Percentiles rank a stretch among this genome's conserved stretches.
phyloP scores from a whole-genome alignment of 805 yeast species.

The Candida vartiovaarae region DNA sequence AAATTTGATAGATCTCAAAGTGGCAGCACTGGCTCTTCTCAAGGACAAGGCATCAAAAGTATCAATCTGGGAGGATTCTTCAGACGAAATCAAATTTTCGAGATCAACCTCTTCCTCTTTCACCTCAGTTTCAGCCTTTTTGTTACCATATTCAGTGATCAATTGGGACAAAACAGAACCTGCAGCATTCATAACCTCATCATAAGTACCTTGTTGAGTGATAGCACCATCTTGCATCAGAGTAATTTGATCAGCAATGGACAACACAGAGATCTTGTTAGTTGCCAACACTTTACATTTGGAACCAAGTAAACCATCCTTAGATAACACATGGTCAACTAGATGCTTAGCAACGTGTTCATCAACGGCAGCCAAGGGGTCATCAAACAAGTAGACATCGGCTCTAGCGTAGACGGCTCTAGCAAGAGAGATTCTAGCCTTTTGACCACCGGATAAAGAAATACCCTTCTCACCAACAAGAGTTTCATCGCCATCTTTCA shows the following conservation, averaged over 20 bases:
- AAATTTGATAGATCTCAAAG: constrained; percentile 34
- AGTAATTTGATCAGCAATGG: constrained; percentile 63
- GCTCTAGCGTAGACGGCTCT: constrained; percentile 95
- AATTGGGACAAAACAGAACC: constrained; percentile 45
- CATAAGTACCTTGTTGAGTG: constrained; percentile 58
- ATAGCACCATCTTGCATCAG: constrained; percentile 65
- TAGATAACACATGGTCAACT: constrained; percentile 75
- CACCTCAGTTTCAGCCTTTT: constrained; percentile 23
- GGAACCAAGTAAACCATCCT: constrained; percentile 64
- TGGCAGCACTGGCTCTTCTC: constrained; percentile 59
- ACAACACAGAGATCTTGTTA: constrained; percentile 74
- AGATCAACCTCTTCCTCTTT: constrained; percentile 14
- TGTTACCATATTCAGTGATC: constrained; percentile 57
- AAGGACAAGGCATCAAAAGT: constrained; percentile 33
- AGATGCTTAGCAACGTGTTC: constrained; percentile 92
- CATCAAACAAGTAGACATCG: constrained; percentile 85
- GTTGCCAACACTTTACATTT: constrained; percentile 81
- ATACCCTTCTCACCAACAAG: constrained; percentile 97
- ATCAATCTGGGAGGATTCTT: constrained; percentile 20
- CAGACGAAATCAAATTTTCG: constrained; percentile 17
- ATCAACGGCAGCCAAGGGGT: constrained; percentile 93
- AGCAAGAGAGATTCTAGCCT: constrained; percentile 90
- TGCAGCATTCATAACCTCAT: constrained; percentile 38
- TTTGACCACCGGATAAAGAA: constrained; percentile 94
- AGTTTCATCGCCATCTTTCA: constrained; percentile 87